Evolutionary conservation across 768 basidiomycete species (phyloP).

Genomic region (Hygrocybe punicea): DNA sequence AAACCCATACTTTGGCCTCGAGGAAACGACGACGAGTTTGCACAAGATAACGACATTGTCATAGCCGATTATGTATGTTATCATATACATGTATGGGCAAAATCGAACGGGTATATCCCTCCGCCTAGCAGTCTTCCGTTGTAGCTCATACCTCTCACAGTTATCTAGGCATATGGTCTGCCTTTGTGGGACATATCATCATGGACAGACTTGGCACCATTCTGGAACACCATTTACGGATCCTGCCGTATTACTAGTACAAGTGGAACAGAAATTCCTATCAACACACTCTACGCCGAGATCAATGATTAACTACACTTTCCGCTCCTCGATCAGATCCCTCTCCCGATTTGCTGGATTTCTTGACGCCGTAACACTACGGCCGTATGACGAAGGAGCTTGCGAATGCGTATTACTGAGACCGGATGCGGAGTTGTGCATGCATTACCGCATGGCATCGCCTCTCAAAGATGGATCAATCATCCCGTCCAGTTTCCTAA

Average conservation of each 20-base stretch:
- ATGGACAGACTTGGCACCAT: neutral
- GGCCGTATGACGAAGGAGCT: neutral
- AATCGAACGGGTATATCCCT: slow-evolving; percentile 1
- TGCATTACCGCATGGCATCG: neutral
- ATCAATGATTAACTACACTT: slow-evolving; percentile 5
- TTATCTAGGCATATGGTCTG: neutral
- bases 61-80: neutral
- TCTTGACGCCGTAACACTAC: slow-evolving; percentile 2
- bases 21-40: neutral
- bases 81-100: slow-evolving; percentile 2
- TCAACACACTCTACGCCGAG: neutral
- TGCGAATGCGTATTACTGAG: neutral
- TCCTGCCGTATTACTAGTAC: neutral
- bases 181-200: neutral
- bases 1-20: neutral
- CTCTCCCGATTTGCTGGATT: slow-evolving; percentile 5
- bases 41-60: neutral
- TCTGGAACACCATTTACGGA: neutral
- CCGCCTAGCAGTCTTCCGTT: neutral
- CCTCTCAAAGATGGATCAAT: too few relatives aligned
- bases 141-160: neutral
- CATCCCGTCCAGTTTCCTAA: slow-evolving; percentile 6
- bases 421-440: neutral
- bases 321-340: slow-evolving; percentile 2
- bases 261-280: slow-evolving; percentile 6